Evolutionary conservation across 352 stramenopile species (phyloP).

Genomic region (Globisporangium paroecandrum): DNA sequence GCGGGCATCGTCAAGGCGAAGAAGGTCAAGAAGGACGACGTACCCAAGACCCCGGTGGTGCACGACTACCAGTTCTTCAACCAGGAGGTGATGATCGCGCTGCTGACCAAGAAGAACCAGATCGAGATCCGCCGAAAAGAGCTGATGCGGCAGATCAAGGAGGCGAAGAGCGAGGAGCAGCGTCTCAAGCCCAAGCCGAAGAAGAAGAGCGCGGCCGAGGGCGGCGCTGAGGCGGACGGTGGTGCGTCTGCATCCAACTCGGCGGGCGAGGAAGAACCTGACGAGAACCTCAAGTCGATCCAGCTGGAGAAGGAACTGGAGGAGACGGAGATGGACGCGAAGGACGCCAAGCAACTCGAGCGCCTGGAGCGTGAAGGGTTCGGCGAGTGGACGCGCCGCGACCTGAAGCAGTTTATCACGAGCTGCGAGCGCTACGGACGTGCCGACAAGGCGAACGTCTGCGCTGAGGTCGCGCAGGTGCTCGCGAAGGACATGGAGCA

Average conservation of each 20-base stretch:
- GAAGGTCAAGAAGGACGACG: constrained; percentile 87
- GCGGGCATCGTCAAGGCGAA: constrained; percentile 77
- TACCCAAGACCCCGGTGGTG: constrained; percentile 87
- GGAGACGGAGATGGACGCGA: constrained; percentile 67
- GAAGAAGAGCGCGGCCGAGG: constrained; percentile 32
- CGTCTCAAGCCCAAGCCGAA: constrained; percentile 79
- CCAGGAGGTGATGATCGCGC: constrained; percentile 79
- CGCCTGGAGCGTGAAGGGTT: constrained; percentile 89
- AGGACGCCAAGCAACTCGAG: constrained; percentile 67
- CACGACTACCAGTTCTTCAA: constrained; percentile 97
- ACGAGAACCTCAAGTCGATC: constrained; percentile 46
- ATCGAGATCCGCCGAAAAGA: constrained; percentile 90
- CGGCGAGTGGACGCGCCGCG: constrained; percentile 92
- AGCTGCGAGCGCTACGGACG: constrained; percentile 94
- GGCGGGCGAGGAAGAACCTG: constrained; percentile 48
- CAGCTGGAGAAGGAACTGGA: constrained; percentile 81
- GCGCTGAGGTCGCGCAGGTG: constrained; percentile 87
- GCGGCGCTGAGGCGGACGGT: constrained; percentile 37
- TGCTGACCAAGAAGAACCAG: constrained; percentile 85
- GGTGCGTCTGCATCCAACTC: constrained; percentile 52
- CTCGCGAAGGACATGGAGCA: constrained; percentile 89
- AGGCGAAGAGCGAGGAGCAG: constrained; percentile 80
- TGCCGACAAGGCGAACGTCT: constrained; percentile 88
- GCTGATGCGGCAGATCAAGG: constrained; percentile 74
- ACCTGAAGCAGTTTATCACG: constrained; percentile 88